These are phyloP conservation scores for Cyanodermella asteris DNA, from an alignment of 2,329 filamentous ascomycete species.

Conservation along the genomic window DNA sequence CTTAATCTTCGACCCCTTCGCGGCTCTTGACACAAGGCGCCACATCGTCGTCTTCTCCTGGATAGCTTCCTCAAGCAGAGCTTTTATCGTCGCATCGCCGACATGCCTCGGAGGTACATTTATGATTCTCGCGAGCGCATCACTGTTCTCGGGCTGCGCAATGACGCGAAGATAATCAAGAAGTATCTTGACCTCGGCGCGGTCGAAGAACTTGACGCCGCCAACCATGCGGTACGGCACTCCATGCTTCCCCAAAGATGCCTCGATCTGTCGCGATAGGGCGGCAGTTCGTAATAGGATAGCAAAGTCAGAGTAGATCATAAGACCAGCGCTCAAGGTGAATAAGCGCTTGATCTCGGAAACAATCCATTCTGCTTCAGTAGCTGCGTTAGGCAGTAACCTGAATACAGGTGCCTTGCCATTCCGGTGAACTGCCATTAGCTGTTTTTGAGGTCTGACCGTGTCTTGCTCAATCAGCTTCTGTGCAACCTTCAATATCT, in stretches of 20 bases:
- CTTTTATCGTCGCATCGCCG: slow-evolving; percentile 56
- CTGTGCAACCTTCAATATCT: slow-evolving; percentile 59
- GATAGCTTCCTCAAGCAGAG: slow-evolving; percentile 57
- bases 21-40: slow-evolving; percentile 42
- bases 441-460: slow-evolving; percentile 53
- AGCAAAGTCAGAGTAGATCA: slow-evolving; percentile 58
- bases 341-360: slow-evolving; percentile 54
- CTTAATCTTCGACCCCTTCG: slow-evolving; percentile 29
- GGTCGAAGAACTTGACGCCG: slow-evolving; percentile 78
- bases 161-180: slow-evolving; percentile 77
- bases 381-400: slow-evolving; percentile 42
- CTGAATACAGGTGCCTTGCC: slow-evolving; percentile 66
- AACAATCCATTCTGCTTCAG: slow-evolving; percentile 76
- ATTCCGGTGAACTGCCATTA: slow-evolving; percentile 59
- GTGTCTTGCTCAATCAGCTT: slow-evolving; percentile 80
- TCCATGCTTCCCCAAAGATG: slow-evolving; percentile 55
- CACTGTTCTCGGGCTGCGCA: slow-evolving; percentile 66
- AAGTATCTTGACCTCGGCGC: slow-evolving; percentile 66
- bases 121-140: slow-evolving; percentile 62
- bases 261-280: slow-evolving; percentile 70
- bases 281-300: slow-evolving; percentile 70
- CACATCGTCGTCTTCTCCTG: slow-evolving; percentile 48
- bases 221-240: slow-evolving; percentile 86
- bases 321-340: slow-evolving; percentile 48
- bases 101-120: slow-evolving; percentile 67